These are phyloP conservation scores for Ophioceras dolichostomum DNA, from an alignment of 2,329 filamentous ascomycete species.

Conservation along the genomic window DNA sequence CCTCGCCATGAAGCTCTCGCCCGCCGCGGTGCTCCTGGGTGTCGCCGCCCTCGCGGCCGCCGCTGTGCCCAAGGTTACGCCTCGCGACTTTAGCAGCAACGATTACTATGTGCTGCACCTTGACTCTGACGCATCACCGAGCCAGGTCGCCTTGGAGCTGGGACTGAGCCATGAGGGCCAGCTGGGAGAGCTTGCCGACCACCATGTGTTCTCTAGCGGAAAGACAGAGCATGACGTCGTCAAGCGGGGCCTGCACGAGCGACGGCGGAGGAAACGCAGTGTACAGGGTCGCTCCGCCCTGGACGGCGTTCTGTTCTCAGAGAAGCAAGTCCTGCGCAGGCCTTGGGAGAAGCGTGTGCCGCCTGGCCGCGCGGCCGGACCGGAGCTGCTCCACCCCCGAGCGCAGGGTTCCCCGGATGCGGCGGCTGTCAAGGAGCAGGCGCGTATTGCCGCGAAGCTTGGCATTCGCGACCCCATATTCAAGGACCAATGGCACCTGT, in stretches of 20 bases:
- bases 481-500: constrained; percentile 87
- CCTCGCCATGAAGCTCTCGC: constrained; percentile 34
- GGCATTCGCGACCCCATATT: constrained; percentile 84
- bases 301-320: constrained; percentile 62
- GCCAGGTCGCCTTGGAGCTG: constrained; percentile 57
- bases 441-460: constrained; percentile 51
- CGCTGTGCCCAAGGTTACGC: constrained; percentile 32
- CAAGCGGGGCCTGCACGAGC: constrained; percentile 35
- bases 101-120: constrained; percentile 94
- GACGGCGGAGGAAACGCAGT: constrained; percentile 50
- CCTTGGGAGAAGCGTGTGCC: constrained; percentile 40
- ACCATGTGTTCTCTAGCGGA: constrained; percentile 74
- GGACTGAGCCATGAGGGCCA: constrained; percentile 72
- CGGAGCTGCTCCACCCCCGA: constrained; percentile 5
- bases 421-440: constrained; percentile 42
- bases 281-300: constrained; percentile 43
- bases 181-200: constrained; percentile 63
- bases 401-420: constrained; percentile 15
- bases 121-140: constrained; percentile 50
- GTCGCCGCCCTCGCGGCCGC: constrained; percentile 34
- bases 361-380: constrained; percentile 15
- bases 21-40: constrained; percentile 32
- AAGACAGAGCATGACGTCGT: constrained; percentile 50
- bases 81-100: constrained; percentile 63
- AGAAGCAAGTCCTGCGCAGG: constrained; percentile 53